A percentile compares a stretch with the other conserved stretches of the same genome.
phyloP scores from a whole-genome alignment of 805 yeast species.

The Lachancea fermentati region DNA sequence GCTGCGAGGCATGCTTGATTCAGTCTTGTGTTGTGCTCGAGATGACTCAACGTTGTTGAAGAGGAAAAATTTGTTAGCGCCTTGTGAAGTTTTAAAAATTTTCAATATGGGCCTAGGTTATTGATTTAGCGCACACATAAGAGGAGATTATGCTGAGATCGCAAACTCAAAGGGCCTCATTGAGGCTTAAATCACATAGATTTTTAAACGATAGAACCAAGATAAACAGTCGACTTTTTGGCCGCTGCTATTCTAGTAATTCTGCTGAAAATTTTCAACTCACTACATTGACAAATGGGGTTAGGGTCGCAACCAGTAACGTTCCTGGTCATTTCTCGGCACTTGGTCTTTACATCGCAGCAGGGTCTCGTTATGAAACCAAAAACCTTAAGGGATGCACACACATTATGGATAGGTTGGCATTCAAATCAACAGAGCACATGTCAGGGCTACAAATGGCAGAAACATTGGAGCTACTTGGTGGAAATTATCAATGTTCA shows the following conservation, averaged over 20 bases:
- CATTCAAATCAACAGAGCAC: conserved; percentile 66
- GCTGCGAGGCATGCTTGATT: conserved; percentile 37
- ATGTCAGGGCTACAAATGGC: conserved; percentile 64
- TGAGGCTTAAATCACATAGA: not conserved
- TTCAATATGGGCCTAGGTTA: not conserved
- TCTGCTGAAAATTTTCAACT: conserved; percentile 20
- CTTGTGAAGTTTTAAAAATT: not conserved
- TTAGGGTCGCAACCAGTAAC: conserved; percentile 76
- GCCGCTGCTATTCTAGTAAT: not conserved
- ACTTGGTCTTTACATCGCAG: conserved; percentile 80
- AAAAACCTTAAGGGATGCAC: conserved; percentile 61
- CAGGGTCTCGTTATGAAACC: conserved; percentile 83
- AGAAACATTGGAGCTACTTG: conserved; percentile 67
- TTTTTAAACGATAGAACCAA: not conserved
- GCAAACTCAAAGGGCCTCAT: not conserved
- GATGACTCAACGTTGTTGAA: not conserved
- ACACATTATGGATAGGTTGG: conserved; percentile 79
- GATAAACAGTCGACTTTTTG: not conserved
- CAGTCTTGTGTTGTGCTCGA: not conserved
- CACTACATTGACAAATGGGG: conserved; percentile 62
- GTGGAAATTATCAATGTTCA: conserved; percentile 92
- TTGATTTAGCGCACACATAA: not conserved
- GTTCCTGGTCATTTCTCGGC: conserved; percentile 90
- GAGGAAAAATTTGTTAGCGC: not conserved
- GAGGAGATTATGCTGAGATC: not conserved